Percentiles rank a stretch among this genome's conserved stretches.
Conservation (phyloP, 495 filamentous ascomycete species). For the Hypoxylon trugodes region DNA sequence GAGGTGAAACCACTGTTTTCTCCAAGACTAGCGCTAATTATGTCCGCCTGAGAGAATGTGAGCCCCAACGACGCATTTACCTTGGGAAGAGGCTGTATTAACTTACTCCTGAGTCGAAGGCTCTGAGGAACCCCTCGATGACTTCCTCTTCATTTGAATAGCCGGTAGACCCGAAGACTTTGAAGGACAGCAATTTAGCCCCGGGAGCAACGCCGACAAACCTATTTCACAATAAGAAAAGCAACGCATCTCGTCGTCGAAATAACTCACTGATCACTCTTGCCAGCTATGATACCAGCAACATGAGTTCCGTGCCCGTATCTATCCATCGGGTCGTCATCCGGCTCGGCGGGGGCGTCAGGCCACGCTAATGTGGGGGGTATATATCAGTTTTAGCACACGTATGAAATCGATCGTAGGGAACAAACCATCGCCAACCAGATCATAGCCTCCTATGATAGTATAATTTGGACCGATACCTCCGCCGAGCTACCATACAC, state of each 20-base stretch:
- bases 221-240: conserved; percentile 20
- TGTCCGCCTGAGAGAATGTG: conserved; percentile 38
- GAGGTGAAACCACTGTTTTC: conserved; percentile 42
- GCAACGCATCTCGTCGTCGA: not conserved
- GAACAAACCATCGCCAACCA: conserved; percentile 40
- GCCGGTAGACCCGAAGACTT: conserved; percentile 50
- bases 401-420: not conserved
- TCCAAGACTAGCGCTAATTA: conserved; percentile 47
- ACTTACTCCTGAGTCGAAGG: conserved; percentile 44
- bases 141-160: conserved; percentile 44
- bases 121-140: conserved; percentile 43
- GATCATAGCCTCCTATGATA: conserved; percentile 47
- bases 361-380: conserved; percentile 35
- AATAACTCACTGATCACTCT: conserved; percentile 42
- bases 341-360: conserved; percentile 39
- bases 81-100: not conserved
- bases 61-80: not conserved
- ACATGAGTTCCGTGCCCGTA: conserved; percentile 60
- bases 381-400: not conserved
- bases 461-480: conserved; percentile 48
- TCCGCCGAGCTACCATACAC: conserved; percentile 42
- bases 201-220: conserved; percentile 61
- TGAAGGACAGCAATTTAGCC: conserved; percentile 57
- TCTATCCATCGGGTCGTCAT: conserved; percentile 53
- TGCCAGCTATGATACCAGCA: conserved; percentile 59